Evolutionary conservation across 1,284 basidiomycete species (phyloP).

Genomic region (Ganoderma multipileum): DNA sequence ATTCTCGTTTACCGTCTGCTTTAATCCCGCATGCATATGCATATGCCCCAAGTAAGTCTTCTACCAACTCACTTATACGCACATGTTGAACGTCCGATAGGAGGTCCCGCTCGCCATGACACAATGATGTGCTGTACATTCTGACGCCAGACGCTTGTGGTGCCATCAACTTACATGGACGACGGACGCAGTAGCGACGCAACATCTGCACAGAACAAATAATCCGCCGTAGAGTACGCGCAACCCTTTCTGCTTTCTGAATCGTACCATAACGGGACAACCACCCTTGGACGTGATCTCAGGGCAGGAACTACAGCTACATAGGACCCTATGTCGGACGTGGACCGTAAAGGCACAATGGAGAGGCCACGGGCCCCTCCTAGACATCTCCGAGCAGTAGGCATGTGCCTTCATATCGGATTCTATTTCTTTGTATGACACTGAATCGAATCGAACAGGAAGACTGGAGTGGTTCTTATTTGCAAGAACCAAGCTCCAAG

Average conservation of each 20-base stretch:
- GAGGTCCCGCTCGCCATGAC: neutral
- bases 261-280: neutral
- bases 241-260: neutral
- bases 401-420: neutral
- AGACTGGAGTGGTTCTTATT: slow-evolving; percentile 1
- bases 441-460: neutral
- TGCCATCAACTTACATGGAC: neutral
- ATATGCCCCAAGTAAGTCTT: too few relatives aligned
- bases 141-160: neutral
- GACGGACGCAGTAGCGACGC: neutral
- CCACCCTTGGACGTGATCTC: neutral
- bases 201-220: neutral
- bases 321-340: neutral
- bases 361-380: neutral
- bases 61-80: neutral
- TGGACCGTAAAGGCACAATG: neutral
- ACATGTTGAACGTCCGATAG: neutral
- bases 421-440: neutral
- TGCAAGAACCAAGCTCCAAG: neutral
- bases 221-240: too few relatives aligned
- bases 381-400: neutral
- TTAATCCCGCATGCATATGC: neutral
- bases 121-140: neutral
- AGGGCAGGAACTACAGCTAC: neutral
- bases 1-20: neutral